Evolutionary conservation across 768 basidiomycete genomes (phyloP).

Genomic region (Suillus plorans): DNA sequence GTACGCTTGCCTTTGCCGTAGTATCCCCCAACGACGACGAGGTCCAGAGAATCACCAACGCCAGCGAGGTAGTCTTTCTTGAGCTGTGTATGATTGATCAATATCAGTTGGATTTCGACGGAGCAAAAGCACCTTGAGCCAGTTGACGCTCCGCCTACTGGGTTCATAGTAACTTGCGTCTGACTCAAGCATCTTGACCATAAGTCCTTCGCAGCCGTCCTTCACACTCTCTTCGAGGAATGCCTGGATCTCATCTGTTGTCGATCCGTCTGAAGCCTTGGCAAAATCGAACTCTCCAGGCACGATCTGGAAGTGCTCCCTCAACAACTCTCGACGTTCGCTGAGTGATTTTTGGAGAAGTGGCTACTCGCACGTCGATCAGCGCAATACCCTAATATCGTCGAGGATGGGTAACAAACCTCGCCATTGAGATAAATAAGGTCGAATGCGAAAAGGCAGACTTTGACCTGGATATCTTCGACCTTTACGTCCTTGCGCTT

Average conservation of each 20-base stretch:
- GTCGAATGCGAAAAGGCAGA: slow-evolving; percentile 96
- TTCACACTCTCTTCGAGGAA: slow-evolving; percentile 97
- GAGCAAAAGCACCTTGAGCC: slow-evolving; percentile 76
- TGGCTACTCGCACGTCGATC: slow-evolving; percentile 48
- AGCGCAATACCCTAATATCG: slow-evolving; percentile 7
- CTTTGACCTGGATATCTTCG: slow-evolving; percentile 95
- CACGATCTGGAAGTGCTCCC: slow-evolving; percentile 77
- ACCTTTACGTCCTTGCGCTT: slow-evolving; percentile 98
- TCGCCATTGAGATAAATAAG: slow-evolving; percentile 96
- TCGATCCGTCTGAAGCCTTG: slow-evolving; percentile 84
- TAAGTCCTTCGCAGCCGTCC: slow-evolving; percentile 97
- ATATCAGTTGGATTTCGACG: background rate
- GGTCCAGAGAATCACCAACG: slow-evolving; percentile 94
- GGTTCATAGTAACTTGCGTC: slow-evolving; percentile 95
- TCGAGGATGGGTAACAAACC: slow-evolving; percentile 41
- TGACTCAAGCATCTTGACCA: slow-evolving; percentile 98
- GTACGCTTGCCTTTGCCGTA: slow-evolving; percentile 98
- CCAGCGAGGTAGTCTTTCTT: slow-evolving; percentile 99
- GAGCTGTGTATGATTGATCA: slow-evolving; percentile 50
- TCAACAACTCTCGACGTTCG: slow-evolving; percentile 76
- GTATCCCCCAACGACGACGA: slow-evolving; percentile 97
- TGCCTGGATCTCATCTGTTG: slow-evolving; percentile 88
- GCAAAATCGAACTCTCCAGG: slow-evolving; percentile 93
- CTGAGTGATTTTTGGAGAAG: slow-evolving; percentile 73
- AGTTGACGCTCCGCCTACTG: slow-evolving; percentile 92